A percentile compares a stretch with the other conserved stretches of the same genome.
phyloP scores from a whole-genome alignment of 768 basidiomycete species.

The Leccinum incarnatum region DNA sequence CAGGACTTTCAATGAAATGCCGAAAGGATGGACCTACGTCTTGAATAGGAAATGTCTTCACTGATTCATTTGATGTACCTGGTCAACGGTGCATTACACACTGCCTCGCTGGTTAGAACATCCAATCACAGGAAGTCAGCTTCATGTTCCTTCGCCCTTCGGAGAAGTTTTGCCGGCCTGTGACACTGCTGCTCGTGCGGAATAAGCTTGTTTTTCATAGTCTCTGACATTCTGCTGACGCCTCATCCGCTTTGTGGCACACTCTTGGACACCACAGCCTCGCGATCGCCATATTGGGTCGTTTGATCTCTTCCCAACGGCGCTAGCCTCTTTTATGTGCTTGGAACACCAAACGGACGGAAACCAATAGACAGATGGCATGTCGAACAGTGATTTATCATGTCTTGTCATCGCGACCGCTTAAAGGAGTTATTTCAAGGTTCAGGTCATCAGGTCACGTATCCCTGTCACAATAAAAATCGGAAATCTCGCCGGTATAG shows the following conservation, averaged over 20 bases:
- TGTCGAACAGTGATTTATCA: conserved; percentile 2
- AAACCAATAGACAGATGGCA: conserved; percentile 4
- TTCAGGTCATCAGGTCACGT: not conserved
- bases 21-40: conserved; percentile 6
- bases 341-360: conserved; percentile 1
- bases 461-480: not conserved
- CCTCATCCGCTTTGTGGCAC: conserved; percentile 31
- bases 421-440: conserved; percentile 9
- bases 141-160: not conserved
- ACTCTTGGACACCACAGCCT: conserved; percentile 30
- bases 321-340: not conserved
- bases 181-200: not conserved
- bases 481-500: not conserved
- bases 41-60: conserved; percentile 15
- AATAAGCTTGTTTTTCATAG: conserved; percentile 10
- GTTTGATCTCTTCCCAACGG: conserved; percentile 1
- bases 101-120: conserved; percentile 8
- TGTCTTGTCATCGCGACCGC: conserved; percentile 5
- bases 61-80: conserved; percentile 22
- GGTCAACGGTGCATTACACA: conserved; percentile 13
- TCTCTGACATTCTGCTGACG: conserved; percentile 19
- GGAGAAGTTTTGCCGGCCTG: not conserved
- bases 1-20: conserved; percentile 7
- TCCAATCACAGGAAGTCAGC: conserved; percentile 3
- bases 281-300: conserved; percentile 6